phyloP scores from a whole-genome alignment of 2,329 filamentous ascomycete species.

The Colletotrichum musicola region DNA sequence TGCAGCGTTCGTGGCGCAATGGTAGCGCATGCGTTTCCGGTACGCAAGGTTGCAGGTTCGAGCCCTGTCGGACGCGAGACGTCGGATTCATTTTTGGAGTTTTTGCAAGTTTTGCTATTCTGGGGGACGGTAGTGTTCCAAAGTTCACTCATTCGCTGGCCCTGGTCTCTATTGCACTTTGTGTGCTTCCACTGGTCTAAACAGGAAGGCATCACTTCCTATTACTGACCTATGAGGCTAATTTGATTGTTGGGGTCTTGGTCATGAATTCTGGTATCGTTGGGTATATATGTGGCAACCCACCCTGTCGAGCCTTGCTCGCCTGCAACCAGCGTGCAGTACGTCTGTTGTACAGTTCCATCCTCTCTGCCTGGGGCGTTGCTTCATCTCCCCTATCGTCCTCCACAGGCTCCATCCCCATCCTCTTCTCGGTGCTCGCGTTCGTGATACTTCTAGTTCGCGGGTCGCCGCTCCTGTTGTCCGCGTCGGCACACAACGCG shows the following conservation, averaged over 20 bases:
- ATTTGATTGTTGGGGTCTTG: background rate
- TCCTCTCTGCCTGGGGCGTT: background rate
- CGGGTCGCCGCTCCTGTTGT: slow-evolving; percentile 23
- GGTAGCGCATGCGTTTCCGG: too few species aligned
- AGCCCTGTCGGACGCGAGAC: too few species aligned
- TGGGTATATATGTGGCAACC: background rate
- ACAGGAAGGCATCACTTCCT: background rate
- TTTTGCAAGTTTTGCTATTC: background rate
- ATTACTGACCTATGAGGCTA: background rate
- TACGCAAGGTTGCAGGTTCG: too few species aligned
- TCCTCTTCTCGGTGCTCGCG: slow-evolving; percentile 26
- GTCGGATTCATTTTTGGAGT: background rate
- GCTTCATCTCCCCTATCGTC: background rate
- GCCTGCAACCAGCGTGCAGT: background rate
- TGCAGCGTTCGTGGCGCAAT: too few species aligned
- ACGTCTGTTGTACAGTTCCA: background rate
- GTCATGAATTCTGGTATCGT: slow-evolving; percentile 14
- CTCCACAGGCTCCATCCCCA: background rate
- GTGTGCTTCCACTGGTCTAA: background rate
- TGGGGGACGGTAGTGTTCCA: background rate
- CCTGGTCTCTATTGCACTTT: background rate
- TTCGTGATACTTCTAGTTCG: slow-evolving; percentile 47
- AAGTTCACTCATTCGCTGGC: background rate
- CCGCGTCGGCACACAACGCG: too few species aligned
- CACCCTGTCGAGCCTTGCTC: background rate